phyloP scores from a whole-genome alignment of 768 basidiomycete species.

The Suillus weaverae region DNA sequence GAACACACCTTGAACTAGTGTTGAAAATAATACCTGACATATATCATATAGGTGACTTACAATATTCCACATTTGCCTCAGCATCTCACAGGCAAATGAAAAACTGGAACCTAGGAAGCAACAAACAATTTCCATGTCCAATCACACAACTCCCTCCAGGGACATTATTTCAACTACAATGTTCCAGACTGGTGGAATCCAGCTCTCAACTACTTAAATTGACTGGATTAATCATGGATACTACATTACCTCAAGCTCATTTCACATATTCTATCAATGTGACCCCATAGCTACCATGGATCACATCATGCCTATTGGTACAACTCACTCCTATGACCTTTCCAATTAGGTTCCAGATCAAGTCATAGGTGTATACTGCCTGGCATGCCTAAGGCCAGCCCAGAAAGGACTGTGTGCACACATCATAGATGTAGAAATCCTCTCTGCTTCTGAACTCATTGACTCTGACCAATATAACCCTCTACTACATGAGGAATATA shows the following conservation, averaged over 20 bases:
- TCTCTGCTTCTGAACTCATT: not conserved
- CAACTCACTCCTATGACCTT: not conserved
- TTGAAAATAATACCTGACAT: too few relatives aligned
- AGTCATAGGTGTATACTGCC: not conserved
- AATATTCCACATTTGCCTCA: not conserved
- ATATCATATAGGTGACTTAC: fast-evolving
- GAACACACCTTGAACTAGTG: not conserved
- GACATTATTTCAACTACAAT: not conserved
- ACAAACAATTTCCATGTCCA: not conserved
- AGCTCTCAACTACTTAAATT: not conserved
- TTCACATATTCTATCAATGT: not conserved
- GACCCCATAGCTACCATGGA: not conserved
- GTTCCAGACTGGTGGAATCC: not conserved
- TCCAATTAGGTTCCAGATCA: not conserved
- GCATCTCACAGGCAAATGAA: not conserved
- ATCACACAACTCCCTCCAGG: not conserved
- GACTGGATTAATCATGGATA: not conserved
- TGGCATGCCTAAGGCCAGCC: fast-evolving
- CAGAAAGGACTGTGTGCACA: fast-evolving
- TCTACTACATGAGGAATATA: not conserved
- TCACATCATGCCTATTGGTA: not conserved
- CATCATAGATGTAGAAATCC: not conserved
- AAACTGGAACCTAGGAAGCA: not conserved
- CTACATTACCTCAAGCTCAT: not conserved
- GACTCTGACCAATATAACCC: not conserved